Conservation (phyloP, 768 basidiomycete species). For the Trametes maxima region DNA sequence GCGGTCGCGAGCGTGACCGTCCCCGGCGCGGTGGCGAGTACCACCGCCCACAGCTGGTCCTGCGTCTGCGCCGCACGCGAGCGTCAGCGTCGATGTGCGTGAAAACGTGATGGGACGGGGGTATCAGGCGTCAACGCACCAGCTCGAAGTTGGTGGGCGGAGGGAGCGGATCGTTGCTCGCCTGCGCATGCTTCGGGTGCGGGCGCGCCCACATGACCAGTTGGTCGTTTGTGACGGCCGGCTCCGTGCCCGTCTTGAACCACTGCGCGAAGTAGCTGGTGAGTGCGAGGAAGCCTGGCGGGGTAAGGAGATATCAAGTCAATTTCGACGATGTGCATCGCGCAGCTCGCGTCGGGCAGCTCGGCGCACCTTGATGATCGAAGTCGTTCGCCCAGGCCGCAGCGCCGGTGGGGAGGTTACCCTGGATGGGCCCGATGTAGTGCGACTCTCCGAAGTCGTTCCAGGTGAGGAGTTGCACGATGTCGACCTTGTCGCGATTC, state of each 20-base stretch:
- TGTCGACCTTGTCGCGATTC: conserved; percentile 47
- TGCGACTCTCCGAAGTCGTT: conserved; percentile 79
- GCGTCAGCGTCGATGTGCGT: background rate
- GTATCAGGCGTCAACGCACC: conserved; percentile 41
- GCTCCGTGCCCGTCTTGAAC: conserved; percentile 66
- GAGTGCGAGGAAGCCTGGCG: conserved; percentile 58
- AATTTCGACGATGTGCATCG: conserved; percentile 23
- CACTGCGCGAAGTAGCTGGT: conserved; percentile 56
- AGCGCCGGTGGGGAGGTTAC: conserved; percentile 36
- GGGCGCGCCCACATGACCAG: conserved; percentile 58
- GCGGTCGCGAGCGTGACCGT: conserved; percentile 53
- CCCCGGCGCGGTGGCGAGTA: conserved; percentile 54
- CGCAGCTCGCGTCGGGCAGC: background rate
- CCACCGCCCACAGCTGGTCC: conserved; percentile 69
- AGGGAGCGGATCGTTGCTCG: conserved; percentile 46
- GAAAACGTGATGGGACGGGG: conserved; percentile 2
- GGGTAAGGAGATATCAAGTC: background rate
- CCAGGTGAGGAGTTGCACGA: conserved; percentile 71
- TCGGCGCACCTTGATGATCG: conserved; percentile 37
- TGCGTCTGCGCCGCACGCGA: conserved; percentile 27
- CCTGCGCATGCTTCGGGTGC: conserved; percentile 50
- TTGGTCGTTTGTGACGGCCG: conserved; percentile 52
- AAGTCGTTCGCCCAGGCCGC: conserved; percentile 42
- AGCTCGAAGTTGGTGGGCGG: conserved; percentile 54
- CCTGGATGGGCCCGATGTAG: conserved; percentile 64